A percentile compares a stretch with the other conserved stretches of the same genome.
phyloP scores from a whole-genome alignment of 192 early-diverging fungal genomes.

The Backusella parvicylindrica region DNA sequence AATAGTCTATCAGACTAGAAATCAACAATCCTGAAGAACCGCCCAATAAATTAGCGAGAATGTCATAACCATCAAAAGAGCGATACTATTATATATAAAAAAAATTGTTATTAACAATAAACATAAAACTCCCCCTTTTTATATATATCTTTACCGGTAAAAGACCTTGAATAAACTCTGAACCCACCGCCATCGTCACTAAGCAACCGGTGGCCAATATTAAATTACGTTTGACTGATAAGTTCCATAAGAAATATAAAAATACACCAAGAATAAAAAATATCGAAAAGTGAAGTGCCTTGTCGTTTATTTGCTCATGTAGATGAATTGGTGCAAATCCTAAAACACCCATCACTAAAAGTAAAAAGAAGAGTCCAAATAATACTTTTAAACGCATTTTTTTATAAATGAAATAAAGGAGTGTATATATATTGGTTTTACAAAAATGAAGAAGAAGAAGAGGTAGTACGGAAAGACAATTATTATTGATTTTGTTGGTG shows the following conservation, averaged over 20 bases:
- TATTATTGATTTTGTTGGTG: neutral
- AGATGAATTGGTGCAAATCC: constrained; percentile 34
- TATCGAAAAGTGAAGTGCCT: constrained; percentile 28
- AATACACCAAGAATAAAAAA: constrained; percentile 29
- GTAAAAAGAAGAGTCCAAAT: constrained; percentile 21
- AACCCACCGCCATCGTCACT: constrained; percentile 21
- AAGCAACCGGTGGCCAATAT: constrained; percentile 9
- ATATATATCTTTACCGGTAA: constrained; percentile 36
- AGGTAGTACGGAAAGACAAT: neutral
- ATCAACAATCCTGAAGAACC: constrained; percentile 18
- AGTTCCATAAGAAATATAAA: constrained; percentile 34
- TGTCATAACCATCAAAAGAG: constrained; percentile 35
- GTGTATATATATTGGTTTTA: neutral
- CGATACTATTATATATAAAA: constrained; percentile 28
- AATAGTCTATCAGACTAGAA: constrained; percentile 17
- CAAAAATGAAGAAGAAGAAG: neutral
- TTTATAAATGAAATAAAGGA: neutral
- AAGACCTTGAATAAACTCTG: constrained; percentile 34
- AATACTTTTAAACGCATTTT: constrained; percentile 31
- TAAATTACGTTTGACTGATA: constrained; percentile 27
- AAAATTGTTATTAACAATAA: neutral
- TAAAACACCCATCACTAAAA: constrained; percentile 30
- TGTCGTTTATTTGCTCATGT: constrained; percentile 35
- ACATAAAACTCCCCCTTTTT: neutral
- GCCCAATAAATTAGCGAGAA: constrained; percentile 30